phyloP scores from a whole-genome alignment of 164 flowering plant species.

The Magnolia officinalis region DNA sequence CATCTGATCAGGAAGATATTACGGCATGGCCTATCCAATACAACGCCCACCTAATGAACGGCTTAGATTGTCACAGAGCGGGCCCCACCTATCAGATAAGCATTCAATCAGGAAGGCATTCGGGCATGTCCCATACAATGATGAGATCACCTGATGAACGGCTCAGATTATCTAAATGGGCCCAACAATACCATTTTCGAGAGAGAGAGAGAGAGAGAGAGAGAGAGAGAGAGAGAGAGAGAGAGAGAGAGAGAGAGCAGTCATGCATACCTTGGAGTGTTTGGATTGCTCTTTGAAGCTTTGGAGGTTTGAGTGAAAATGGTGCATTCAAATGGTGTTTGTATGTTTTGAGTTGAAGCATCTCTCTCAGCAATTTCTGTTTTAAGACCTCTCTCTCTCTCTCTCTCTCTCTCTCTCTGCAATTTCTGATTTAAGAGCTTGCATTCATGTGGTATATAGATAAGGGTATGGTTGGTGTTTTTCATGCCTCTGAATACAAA shows the following conservation, averaged over 20 bases:
- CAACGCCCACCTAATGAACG: too few relatives aligned
- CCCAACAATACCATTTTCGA: too few relatives aligned
- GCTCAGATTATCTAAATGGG: too few relatives aligned
- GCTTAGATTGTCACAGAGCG: too few relatives aligned
- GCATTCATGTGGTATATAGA: background rate
- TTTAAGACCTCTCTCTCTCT: background rate
- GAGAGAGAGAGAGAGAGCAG: background rate
- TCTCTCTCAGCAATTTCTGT: background rate
- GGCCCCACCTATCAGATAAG: too few relatives aligned
- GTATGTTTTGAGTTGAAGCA: conserved; percentile 17
- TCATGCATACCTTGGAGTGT: background rate
- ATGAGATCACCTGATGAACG: too few relatives aligned
- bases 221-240: background rate
- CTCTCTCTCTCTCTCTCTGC: background rate
- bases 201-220: too few relatives aligned
- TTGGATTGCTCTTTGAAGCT: conserved; percentile 8
- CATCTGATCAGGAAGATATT: too few relatives aligned
- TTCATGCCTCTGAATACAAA: too few relatives aligned
- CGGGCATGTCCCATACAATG: too few relatives aligned
- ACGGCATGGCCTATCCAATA: too few relatives aligned
- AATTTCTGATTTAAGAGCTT: background rate
- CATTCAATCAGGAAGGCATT: too few relatives aligned
- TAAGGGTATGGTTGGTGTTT: background rate
- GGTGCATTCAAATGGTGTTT: conserved; percentile 7
- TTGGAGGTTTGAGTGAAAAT: conserved; percentile 10